These are phyloP conservation scores for Turnera subulata DNA, from an alignment of 345 rosid species.

Conservation along the genomic window DNA sequence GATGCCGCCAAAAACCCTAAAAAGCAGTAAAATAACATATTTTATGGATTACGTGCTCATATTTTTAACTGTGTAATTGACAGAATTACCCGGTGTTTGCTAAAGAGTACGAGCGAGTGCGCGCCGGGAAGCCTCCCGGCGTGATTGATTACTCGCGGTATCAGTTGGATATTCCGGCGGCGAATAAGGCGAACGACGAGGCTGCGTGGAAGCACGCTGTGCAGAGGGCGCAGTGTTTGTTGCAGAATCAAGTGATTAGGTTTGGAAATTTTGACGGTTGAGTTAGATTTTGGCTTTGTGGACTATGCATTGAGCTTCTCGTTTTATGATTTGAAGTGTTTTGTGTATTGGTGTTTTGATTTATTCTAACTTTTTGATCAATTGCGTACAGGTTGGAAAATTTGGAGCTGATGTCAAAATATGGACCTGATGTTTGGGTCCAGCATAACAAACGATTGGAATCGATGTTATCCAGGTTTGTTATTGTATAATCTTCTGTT, in stretches of 20 bases:
- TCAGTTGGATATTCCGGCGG: slow-evolving; percentile 60
- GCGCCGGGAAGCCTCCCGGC: slow-evolving; percentile 87
- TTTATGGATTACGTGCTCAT: background rate
- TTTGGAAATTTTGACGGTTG: slow-evolving; percentile 12
- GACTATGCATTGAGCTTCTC: background rate
- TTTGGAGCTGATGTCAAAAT: slow-evolving; percentile 77
- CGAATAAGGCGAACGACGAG: slow-evolving; percentile 70
- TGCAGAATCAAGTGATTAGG: slow-evolving; percentile 80
- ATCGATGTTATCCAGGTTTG: slow-evolving; percentile 66
- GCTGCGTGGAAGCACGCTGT: slow-evolving; percentile 82
- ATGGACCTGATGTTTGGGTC: slow-evolving; percentile 78
- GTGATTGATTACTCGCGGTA: slow-evolving; percentile 71
- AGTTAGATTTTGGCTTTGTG: background rate
- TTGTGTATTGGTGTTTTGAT: background rate
- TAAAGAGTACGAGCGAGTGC: slow-evolving; percentile 86
- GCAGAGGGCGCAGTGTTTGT: slow-evolving; percentile 72
- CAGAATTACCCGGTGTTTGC: slow-evolving; percentile 84
- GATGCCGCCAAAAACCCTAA: too few species aligned
- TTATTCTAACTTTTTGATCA: background rate
- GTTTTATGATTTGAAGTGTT: background rate
- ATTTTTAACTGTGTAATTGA: background rate
- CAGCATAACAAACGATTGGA: slow-evolving; percentile 69
- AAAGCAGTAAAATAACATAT: background rate
- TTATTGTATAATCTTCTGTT: background rate
- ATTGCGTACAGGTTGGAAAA: slow-evolving; percentile 68